Conservation (phyloP, 1,139 yeast genomes). For the Sugiyamaella grinbergsii region DNA sequence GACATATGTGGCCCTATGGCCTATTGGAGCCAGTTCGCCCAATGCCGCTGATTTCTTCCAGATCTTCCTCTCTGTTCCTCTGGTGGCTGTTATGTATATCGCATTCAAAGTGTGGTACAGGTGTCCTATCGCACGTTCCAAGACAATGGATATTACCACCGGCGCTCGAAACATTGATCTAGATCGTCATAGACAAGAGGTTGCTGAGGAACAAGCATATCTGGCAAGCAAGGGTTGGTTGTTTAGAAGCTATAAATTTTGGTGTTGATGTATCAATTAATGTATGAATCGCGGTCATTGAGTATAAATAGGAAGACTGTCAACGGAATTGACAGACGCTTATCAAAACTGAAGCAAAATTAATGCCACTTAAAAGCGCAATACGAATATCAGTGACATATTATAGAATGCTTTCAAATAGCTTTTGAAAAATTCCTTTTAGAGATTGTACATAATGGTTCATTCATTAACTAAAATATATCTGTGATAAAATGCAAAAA, state of each 20-base stretch:
- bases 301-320: too few species aligned
- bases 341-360: too few species aligned
- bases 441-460: too few species aligned
- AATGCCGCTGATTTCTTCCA: slow-evolving; percentile 49
- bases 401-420: too few species aligned
- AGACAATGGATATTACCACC: slow-evolving; percentile 56
- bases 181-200: slow-evolving; percentile 55
- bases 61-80: slow-evolving; percentile 55
- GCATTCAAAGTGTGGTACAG: slow-evolving; percentile 53
- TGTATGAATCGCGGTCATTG: too few species aligned
- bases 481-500: slow-evolving; percentile 8
- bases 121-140: slow-evolving; percentile 45
- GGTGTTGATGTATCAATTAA: slow-evolving; percentile 46
- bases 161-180: slow-evolving; percentile 59
- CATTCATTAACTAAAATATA: background rate
- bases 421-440: too few species aligned
- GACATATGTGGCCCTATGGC: slow-evolving; percentile 76
- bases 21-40: slow-evolving; percentile 47
- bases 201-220: slow-evolving; percentile 49
- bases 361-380: too few species aligned
- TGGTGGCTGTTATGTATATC: slow-evolving; percentile 51
- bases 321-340: too few species aligned
- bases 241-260: slow-evolving; percentile 47
- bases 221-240: slow-evolving; percentile 43
- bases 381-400: too few species aligned